Evolutionary conservation across 1,284 basidiomycete species (phyloP).

Genomic region (Porogramme epimiltina): DNA sequence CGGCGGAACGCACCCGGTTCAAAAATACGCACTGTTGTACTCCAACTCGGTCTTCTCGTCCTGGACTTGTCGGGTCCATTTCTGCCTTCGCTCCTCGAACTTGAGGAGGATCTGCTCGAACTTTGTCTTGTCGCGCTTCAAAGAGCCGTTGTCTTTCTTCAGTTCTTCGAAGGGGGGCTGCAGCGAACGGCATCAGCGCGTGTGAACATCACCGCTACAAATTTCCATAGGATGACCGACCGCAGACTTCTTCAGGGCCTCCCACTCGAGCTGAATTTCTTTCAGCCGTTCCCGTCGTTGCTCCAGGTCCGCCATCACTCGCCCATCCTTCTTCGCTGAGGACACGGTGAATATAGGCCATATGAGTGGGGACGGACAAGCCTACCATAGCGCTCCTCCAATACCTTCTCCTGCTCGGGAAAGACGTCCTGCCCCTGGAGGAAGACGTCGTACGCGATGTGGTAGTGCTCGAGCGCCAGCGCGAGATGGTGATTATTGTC

Average conservation of each 20-base stretch:
- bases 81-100: conserved; percentile 64
- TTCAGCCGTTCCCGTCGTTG: conserved; percentile 48
- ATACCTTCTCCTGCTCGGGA: conserved; percentile 62
- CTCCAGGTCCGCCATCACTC: conserved; percentile 61
- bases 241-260: conserved; percentile 59
- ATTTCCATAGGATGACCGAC: conserved; percentile 36
- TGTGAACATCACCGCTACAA: not conserved
- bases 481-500: conserved; percentile 75
- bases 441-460: conserved; percentile 73
- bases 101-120: conserved; percentile 67
- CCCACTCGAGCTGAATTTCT: conserved; percentile 51
- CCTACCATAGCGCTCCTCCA: conserved; percentile 79
- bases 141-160: conserved; percentile 54
- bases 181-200: conserved; percentile 6
- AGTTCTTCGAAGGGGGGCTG: conserved; percentile 70
- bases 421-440: conserved; percentile 74
- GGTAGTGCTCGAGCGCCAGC: conserved; percentile 74
- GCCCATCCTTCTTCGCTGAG: conserved; percentile 67
- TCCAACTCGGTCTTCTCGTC: conserved; percentile 65
- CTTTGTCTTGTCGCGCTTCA: conserved; percentile 68
- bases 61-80: conserved; percentile 60
- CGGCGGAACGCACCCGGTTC: not conserved
- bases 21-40: conserved; percentile 42
- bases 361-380: not conserved
- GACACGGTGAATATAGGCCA: not conserved